Evolutionary conservation across 805 yeast genomes (phyloP).

Genomic region (Metschnikowia chrysomelidarum): DNA sequence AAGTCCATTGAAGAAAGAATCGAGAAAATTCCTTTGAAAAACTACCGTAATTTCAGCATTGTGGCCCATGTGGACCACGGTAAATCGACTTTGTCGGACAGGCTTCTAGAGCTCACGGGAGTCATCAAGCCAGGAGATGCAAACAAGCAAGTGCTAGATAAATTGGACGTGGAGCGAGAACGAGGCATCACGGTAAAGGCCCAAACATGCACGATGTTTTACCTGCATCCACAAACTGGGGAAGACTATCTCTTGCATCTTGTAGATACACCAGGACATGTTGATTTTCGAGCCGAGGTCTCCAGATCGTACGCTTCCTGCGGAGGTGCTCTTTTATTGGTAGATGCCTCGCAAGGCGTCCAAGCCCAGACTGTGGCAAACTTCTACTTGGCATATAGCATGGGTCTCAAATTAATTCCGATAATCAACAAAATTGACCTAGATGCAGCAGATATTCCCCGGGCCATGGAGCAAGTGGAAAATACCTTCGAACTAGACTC

Average conservation of each 20-base stretch:
- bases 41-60: slow-evolving; percentile 87
- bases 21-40: slow-evolving; percentile 73
- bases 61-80: slow-evolving; percentile 96
- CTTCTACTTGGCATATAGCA: slow-evolving; percentile 82
- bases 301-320: slow-evolving; percentile 93
- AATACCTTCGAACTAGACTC: slow-evolving; percentile 75
- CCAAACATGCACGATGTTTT: slow-evolving; percentile 93
- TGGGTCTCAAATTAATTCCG: slow-evolving; percentile 80
- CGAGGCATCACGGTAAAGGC: slow-evolving; percentile 97
- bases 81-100: slow-evolving; percentile 84
- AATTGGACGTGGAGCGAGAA: slow-evolving; percentile 91
- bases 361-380: slow-evolving; percentile 99
- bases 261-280: slow-evolving; percentile 98
- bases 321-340: slow-evolving; percentile 86
- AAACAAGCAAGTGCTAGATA: slow-evolving; percentile 84
- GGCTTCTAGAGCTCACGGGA: slow-evolving; percentile 83
- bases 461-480: slow-evolving; percentile 82
- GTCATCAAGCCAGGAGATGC: slow-evolving; percentile 69
- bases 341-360: slow-evolving; percentile 95
- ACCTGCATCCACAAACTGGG: slow-evolving; percentile 52
- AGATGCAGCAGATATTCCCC: slow-evolving; percentile 79
- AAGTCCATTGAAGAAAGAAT: slow-evolving; percentile 54
- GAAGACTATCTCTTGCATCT: slow-evolving; percentile 82
- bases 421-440: slow-evolving; percentile 90
- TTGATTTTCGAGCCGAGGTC: slow-evolving; percentile 92